These are phyloP conservation scores for Haplographium delicatum DNA, from an alignment of 495 filamentous ascomycete species.

Conservation along the genomic window DNA sequence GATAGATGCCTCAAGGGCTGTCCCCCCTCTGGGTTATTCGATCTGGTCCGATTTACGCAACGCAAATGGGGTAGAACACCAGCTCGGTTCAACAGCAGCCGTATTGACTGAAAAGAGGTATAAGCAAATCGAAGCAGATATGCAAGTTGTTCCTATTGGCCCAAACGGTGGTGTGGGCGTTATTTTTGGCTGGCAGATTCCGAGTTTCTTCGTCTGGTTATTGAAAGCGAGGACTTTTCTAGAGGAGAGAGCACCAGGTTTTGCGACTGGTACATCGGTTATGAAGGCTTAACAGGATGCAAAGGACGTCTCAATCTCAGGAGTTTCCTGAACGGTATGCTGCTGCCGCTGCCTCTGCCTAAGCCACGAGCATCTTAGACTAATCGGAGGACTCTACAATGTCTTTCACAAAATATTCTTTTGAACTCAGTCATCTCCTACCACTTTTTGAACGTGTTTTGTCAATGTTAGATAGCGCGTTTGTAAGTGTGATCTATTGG, in stretches of 20 bases:
- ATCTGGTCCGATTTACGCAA: slow-evolving; percentile 30
- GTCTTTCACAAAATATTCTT: too few species aligned
- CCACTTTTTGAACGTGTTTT: too few species aligned
- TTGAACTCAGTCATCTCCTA: too few species aligned
- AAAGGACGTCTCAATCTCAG: too few species aligned
- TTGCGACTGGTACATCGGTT: not conserved
- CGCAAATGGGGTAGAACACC: slow-evolving; percentile 24
- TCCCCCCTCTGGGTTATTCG: slow-evolving; percentile 31
- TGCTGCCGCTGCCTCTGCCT: too few species aligned
- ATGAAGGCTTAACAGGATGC: not conserved
- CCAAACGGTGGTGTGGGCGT: slow-evolving; percentile 47
- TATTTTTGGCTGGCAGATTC: slow-evolving; percentile 45
- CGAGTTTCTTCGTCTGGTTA: slow-evolving; percentile 51
- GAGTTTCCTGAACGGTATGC: too few species aligned
- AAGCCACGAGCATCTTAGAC: too few species aligned
- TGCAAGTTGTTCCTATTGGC: slow-evolving; percentile 42
- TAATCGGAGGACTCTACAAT: too few species aligned
- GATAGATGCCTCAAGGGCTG: slow-evolving; percentile 23
- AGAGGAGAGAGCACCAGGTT: slow-evolving; percentile 41
- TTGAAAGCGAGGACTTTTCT: slow-evolving; percentile 48
- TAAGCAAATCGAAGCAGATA: slow-evolving; percentile 32
- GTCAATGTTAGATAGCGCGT: too few species aligned
- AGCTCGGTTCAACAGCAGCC: slow-evolving; percentile 19
- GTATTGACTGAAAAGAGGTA: slow-evolving; percentile 38
- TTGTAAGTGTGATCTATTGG: too few species aligned